A percentile compares a stretch with the other conserved stretches of the same genome.
These are phyloP conservation scores for Salix caprea DNA, from an alignment of 345 rosid species.

Conservation along the genomic window DNA sequence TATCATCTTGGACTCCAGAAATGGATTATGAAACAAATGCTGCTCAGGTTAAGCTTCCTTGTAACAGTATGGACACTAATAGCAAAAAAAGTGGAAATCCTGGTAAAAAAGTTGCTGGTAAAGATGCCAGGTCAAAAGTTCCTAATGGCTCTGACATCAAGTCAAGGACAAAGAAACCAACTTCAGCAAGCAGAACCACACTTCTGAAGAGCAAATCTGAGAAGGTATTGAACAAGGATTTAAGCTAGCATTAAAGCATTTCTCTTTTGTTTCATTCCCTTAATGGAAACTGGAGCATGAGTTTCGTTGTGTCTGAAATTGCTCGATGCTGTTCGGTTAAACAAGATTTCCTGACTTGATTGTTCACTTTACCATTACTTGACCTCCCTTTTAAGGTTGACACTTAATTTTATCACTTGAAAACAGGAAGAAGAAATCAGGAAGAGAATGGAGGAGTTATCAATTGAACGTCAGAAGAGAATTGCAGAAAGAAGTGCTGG, in stretches of 20 bases:
- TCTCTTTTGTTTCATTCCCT: background rate
- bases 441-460: constrained; percentile 72
- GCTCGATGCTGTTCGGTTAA: background rate
- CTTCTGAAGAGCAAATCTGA: constrained; percentile 56
- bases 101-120: constrained; percentile 35
- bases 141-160: constrained; percentile 40
- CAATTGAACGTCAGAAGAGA: constrained; percentile 80
- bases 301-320: background rate
- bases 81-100: constrained; percentile 34
- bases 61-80: constrained; percentile 23
- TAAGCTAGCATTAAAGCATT: background rate
- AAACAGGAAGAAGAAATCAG: constrained; percentile 78
- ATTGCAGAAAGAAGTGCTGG: constrained; percentile 79
- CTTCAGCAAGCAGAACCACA: constrained; percentile 53
- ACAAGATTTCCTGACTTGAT: background rate
- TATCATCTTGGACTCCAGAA: constrained; percentile 71
- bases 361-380: background rate
- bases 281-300: background rate
- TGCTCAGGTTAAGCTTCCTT: constrained; percentile 30
- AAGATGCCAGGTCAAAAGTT: constrained; percentile 51
- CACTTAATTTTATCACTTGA: background rate
- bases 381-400: background rate
- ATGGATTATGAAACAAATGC: constrained; percentile 52
- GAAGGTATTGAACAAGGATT: constrained; percentile 42
- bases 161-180: constrained; percentile 52